Conservation (phyloP, 495 filamentous ascomycete genomes). For the Penicillium egyptiacum region DNA sequence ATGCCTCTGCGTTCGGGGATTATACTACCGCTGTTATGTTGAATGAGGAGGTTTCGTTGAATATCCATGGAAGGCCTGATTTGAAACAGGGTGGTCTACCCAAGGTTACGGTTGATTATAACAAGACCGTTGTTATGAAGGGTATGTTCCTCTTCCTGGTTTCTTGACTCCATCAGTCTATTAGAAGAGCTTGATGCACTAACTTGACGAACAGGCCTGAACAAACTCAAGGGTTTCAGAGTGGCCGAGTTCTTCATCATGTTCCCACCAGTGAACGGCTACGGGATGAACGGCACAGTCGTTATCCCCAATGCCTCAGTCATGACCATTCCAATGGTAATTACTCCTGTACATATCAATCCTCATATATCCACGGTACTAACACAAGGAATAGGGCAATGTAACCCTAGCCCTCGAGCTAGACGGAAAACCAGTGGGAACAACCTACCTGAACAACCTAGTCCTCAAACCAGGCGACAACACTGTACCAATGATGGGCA, state of each 20-base stretch:
- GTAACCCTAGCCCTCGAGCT: constrained; percentile 60
- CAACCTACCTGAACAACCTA: constrained; percentile 56
- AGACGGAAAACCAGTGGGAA: constrained; percentile 52
- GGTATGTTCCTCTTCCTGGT: constrained; percentile 35
- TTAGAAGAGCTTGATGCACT: not conserved
- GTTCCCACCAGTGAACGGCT: constrained; percentile 39
- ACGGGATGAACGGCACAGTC: constrained; percentile 64
- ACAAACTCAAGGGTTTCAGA: constrained; percentile 59
- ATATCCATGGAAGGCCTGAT: constrained; percentile 57
- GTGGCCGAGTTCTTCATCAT: constrained; percentile 54
- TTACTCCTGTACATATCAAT: not conserved
- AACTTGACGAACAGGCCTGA: constrained; percentile 46
- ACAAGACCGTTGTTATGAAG: constrained; percentile 57
- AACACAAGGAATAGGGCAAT: constrained; percentile 53
- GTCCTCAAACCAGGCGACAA: constrained; percentile 62
- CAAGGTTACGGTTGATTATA: constrained; percentile 50
- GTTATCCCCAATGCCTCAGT: constrained; percentile 70
- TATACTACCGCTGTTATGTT: constrained; percentile 55
- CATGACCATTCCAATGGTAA: constrained; percentile 63
- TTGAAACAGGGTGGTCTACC: constrained; percentile 54
- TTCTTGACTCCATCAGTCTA: not conserved
- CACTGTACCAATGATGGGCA: constrained; percentile 53
- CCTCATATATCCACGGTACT: not conserved
- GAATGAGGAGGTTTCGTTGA: constrained; percentile 57
- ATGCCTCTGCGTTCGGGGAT: constrained; percentile 56